phyloP scores from a whole-genome alignment of 352 stramenopile species.

The Phytophthora cryptogea region DNA sequence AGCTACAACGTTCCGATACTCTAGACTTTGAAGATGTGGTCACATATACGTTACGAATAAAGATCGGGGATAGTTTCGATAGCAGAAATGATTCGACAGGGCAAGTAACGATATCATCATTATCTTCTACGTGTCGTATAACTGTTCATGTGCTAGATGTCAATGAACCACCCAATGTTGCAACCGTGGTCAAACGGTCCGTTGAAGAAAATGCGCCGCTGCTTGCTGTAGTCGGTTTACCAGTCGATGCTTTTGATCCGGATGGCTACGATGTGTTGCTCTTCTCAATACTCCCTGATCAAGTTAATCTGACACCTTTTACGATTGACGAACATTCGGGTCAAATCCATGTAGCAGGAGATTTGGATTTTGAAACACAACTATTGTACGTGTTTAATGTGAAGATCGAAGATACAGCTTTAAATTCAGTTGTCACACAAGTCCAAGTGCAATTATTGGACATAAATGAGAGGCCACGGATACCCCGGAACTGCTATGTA shows the following conservation, averaged over 20 bases:
- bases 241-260: constrained; percentile 25
- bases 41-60: constrained; percentile 6
- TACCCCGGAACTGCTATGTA: constrained; percentile 59
- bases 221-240: constrained; percentile 8
- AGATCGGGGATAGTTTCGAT: constrained; percentile 30
- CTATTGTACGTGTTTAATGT: constrained; percentile 33
- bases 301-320: constrained; percentile 34
- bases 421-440: constrained; percentile 12
- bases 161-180: constrained; percentile 52
- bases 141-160: constrained; percentile 45
- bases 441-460: constrained; percentile 46
- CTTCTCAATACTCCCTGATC: constrained; percentile 3
- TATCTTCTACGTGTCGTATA: constrained; percentile 42
- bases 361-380: constrained; percentile 42
- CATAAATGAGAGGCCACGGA: constrained; percentile 47
- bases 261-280: constrained; percentile 20
- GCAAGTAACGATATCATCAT: constrained; percentile 34
- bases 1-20: constrained; percentile 5
- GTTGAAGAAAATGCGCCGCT: constrained; percentile 46
- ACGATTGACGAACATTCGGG: constrained; percentile 39
- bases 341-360: constrained; percentile 33
- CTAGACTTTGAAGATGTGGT: constrained; percentile 25
- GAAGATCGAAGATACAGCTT: constrained; percentile 12
- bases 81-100: constrained; percentile 11
- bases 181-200: constrained; percentile 18